Conservation (phyloP, 1,139 yeast species). For the Suhomyces panamericanus region DNA sequence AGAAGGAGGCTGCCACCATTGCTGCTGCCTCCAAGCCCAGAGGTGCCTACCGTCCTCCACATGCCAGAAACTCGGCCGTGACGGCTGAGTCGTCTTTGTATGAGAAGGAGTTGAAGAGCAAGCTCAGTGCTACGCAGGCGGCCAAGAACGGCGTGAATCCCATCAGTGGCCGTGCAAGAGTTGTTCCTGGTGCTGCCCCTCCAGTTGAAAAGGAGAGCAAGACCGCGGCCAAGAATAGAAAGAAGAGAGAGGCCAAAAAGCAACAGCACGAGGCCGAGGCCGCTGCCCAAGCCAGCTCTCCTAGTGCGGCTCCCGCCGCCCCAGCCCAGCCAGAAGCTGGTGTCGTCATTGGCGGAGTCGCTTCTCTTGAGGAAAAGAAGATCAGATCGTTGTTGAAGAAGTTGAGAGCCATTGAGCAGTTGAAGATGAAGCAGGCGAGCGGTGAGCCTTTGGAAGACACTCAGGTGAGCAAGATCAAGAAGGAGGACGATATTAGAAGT, state of each 20-base stretch:
- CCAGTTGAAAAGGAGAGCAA: constrained; percentile 51
- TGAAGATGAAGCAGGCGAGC: constrained; percentile 79
- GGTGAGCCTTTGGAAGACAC: constrained; percentile 92
- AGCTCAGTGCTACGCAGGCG: constrained; percentile 18
- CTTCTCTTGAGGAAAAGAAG: constrained; percentile 83
- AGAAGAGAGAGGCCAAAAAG: constrained; percentile 73
- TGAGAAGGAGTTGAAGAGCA: constrained; percentile 52
- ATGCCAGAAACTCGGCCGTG: constrained; percentile 60
- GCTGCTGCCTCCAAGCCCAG: constrained; percentile 55
- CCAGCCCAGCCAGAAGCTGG: constrained; percentile 21
- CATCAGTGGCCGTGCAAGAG: constrained; percentile 28
- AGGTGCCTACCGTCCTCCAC: constrained; percentile 96
- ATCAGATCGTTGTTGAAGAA: constrained; percentile 88
- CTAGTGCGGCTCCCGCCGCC: constrained; percentile 16
- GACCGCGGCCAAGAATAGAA: constrained; percentile 72
- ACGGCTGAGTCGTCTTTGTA: constrained; percentile 49
- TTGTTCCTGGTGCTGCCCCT: constrained; percentile 48
- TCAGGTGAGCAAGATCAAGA: constrained; percentile 83
- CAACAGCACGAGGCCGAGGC: constrained; percentile 28
- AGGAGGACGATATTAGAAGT: constrained; percentile 75
- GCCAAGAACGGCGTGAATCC: constrained; percentile 26
- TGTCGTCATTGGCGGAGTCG: constrained; percentile 59
- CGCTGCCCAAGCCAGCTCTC: constrained; percentile 19
- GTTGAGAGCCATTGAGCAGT: constrained; percentile 86
- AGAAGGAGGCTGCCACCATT: constrained; percentile 38